Base-by-base conservation (phyloP, 257 asterid species). In the Plantago ovata region DNA sequence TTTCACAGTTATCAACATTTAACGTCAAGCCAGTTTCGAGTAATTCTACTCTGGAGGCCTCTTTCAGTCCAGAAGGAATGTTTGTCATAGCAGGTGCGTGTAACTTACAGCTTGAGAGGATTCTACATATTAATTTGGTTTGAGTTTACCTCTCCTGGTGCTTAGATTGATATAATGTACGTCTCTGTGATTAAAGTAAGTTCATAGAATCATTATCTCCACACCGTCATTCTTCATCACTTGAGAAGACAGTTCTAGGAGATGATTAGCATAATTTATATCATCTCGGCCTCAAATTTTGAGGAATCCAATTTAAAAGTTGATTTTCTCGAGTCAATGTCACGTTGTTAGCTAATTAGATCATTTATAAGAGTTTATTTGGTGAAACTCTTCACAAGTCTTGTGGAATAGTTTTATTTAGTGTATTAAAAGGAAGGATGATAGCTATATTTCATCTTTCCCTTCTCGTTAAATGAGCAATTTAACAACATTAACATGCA, bases 61-160 rank as follows among this genome's bases (percentile, higher is more conserved):
- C 95, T 76, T 93, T 93, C 82, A 93, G 97, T 68, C 95, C 95
- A 13, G 97, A 93, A 38, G 99, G 96, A 75, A 81, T 69, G 84
- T 93, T 77, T 74, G 95, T 86, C 60, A 70, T 89, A 58, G 89
- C 97, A 86, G 98, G 98, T 91, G n/a, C n/a, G 49, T 33, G 19
- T 24, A 21, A 60, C 53, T 33, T 46, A 15, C 57, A 13, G 39
- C 40, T 16, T 16, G 19, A 7, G n/a, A 47, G 18, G 48, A 23
- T 43, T 40, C 55, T 60, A 44, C 28, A 18, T 47, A 12, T 53
- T 13, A 16, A 10, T 53, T 64, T 54, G 36, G 48, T 48, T 60
- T 28, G 10, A 42, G 48, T 48, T 60, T 28, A 13, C 57, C 22
- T 21, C 55, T 9, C 49, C 46, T 61, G 15, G 46, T 13, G 55